These are phyloP conservation scores for Colletotrichum tropicale DNA, from an alignment of 2,329 filamentous ascomycete species.

Conservation along the genomic window DNA sequence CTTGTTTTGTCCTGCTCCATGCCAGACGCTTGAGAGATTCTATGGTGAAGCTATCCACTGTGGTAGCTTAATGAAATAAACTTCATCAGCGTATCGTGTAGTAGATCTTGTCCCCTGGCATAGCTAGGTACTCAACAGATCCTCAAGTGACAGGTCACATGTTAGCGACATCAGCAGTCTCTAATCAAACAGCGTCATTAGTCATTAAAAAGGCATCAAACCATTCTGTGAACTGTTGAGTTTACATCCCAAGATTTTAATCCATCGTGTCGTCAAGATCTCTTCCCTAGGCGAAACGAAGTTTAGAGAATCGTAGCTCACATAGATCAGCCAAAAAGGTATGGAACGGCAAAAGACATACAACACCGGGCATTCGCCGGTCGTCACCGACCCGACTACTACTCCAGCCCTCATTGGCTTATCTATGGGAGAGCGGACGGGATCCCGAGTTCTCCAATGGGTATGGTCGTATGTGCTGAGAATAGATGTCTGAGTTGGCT, in stretches of 20 bases:
- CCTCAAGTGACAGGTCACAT: background rate
- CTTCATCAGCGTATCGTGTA: background rate
- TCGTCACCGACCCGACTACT: no score
- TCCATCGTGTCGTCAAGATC: background rate
- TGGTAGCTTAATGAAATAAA: background rate
- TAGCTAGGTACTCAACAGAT: background rate
- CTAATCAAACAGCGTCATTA: background rate
- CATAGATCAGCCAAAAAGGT: no score
- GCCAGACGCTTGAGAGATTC: background rate
- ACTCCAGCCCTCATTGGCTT: background rate
- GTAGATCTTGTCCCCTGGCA: background rate
- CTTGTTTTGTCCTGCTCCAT: background rate
- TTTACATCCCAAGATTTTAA: background rate
- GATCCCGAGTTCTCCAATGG: background rate
- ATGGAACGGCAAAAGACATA: background rate
- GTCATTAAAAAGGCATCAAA: background rate
- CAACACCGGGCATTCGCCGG: background rate
- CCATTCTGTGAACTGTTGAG: background rate
- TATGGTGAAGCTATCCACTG: background rate
- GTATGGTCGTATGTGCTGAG: background rate
- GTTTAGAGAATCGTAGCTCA: background rate
- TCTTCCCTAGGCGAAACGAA: background rate
- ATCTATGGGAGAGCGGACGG: background rate
- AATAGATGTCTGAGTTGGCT: fast-evolving
- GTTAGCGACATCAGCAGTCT: background rate